A percentile compares a stretch with the other conserved stretches of the same genome.
Conservation (phyloP, 164 flowering plant species). For the Tinospora cordifolia region DNA sequence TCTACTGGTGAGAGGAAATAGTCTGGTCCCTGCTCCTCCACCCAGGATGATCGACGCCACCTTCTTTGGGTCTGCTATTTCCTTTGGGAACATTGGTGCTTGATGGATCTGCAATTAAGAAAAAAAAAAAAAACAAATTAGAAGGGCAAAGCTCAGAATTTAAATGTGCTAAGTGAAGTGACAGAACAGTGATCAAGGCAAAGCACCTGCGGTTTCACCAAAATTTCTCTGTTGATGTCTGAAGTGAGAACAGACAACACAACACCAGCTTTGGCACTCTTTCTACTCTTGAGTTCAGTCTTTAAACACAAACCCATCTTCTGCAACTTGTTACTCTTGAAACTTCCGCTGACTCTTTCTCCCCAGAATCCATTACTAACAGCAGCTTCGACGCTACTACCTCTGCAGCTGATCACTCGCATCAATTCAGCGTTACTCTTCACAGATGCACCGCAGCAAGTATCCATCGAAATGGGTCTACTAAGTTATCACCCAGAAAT, state of each 20-base stretch:
- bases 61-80: constrained; percentile 52
- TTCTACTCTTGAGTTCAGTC: constrained; percentile 22
- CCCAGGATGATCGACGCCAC: constrained; percentile 79
- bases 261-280: constrained; percentile 37
- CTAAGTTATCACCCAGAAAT: background rate
- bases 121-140: background rate
- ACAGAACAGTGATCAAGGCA: background rate
- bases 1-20: constrained; percentile 74
- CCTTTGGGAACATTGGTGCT: constrained; percentile 29
- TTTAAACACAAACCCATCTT: constrained; percentile 23
- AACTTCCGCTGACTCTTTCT: constrained; percentile 26
- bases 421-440: constrained; percentile 21
- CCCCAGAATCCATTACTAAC: constrained; percentile 36
- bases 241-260: constrained; percentile 53
- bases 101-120: constrained; percentile 37
- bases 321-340: constrained; percentile 23
- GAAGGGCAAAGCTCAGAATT: background rate
- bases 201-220: constrained; percentile 30
- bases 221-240: constrained; percentile 35
- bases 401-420: too few relatives aligned
- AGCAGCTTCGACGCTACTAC: constrained; percentile 10
- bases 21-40: constrained; percentile 93
- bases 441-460: constrained; percentile 33
- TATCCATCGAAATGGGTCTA: constrained; percentile 38
- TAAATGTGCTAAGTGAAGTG: background rate